These are phyloP conservation scores for Trametes maxima DNA, from an alignment of 768 basidiomycete species.

Conservation along the genomic window DNA sequence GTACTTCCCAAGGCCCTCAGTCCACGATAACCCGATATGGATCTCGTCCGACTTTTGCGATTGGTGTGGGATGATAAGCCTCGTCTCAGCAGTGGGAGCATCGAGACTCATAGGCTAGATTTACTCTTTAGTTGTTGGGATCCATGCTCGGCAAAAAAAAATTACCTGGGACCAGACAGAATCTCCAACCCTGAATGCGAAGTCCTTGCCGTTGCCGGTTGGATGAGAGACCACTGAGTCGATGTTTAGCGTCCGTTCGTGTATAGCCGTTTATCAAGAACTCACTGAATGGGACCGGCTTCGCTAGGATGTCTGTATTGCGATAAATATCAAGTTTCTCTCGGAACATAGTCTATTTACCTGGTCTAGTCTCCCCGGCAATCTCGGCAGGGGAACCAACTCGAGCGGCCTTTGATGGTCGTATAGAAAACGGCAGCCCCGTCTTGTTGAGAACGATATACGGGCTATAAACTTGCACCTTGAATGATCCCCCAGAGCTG, in stretches of 20 bases:
- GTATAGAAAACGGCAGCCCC: slow-evolving; percentile 76
- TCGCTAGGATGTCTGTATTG: slow-evolving; percentile 48
- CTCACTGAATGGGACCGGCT: slow-evolving; percentile 81
- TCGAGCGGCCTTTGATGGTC: slow-evolving; percentile 58
- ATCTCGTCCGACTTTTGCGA: slow-evolving; percentile 65
- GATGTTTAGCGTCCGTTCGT: neutral
- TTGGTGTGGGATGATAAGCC: slow-evolving; percentile 68
- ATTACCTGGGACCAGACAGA: slow-evolving; percentile 81
- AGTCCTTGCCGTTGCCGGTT: slow-evolving; percentile 78
- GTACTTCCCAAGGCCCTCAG: slow-evolving; percentile 95
- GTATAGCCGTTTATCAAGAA: slow-evolving; percentile 19
- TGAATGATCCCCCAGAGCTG: slow-evolving; percentile 93
- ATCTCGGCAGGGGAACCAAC: slow-evolving; percentile 70
- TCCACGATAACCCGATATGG: slow-evolving; percentile 88
- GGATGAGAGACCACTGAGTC: slow-evolving; percentile 82
- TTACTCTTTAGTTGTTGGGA: neutral
- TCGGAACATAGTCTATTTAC: slow-evolving; percentile 38
- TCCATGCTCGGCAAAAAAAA: neutral
- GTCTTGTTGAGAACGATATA: slow-evolving; percentile 94
- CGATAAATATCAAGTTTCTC: neutral
- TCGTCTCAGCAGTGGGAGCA: slow-evolving; percentile 88
- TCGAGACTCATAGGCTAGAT: slow-evolving; percentile 82
- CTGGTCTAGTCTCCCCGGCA: slow-evolving; percentile 75
- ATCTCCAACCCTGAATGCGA: slow-evolving; percentile 76
- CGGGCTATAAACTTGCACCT: slow-evolving; percentile 91